phyloP scores from a whole-genome alignment of 2,329 filamentous ascomycete species.

The Apiospora arundinis region DNA sequence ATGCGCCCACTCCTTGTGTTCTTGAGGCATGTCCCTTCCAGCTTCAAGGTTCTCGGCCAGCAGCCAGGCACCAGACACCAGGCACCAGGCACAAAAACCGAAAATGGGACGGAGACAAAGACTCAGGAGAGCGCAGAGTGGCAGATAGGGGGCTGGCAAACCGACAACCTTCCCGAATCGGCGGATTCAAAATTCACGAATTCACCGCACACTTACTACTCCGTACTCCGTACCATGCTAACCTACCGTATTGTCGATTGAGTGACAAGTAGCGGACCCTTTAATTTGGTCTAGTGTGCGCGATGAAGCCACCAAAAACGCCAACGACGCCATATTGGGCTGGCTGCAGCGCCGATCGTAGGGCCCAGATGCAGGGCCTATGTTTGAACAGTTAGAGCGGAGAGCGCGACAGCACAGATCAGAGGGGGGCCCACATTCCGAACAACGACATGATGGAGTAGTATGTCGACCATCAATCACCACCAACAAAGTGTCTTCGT shows the following conservation, averaged over 20 bases:
- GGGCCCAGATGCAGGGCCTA: constrained; percentile 13
- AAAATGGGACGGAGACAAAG: neutral
- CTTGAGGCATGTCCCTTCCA: neutral
- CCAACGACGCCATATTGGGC: constrained; percentile 1
- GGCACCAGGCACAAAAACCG: neutral
- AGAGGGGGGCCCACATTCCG: neutral
- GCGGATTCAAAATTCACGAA: neutral
- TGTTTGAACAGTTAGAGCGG: constrained; percentile 3
- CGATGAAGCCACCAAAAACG: constrained; percentile 9
- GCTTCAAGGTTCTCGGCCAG: neutral
- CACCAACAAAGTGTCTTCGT: neutral
- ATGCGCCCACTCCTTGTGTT: constrained; percentile 2
- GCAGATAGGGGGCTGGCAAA: neutral
- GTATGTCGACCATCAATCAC: neutral
- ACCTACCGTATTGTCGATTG: neutral
- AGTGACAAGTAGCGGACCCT: constrained; percentile 15
- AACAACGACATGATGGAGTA: neutral
- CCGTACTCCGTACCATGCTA: too few relatives aligned
- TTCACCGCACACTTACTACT: neutral
- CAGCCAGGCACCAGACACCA: constrained; percentile 16
- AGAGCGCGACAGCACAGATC: neutral
- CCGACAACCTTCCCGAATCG: neutral
- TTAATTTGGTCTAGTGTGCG: constrained; percentile 12
- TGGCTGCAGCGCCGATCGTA: constrained; percentile 12
- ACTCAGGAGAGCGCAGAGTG: neutral